Percentiles rank a stretch among this genome's conserved stretches.
Conservation (phyloP, 768 basidiomycete species). For the Russula olivacea region DNA sequence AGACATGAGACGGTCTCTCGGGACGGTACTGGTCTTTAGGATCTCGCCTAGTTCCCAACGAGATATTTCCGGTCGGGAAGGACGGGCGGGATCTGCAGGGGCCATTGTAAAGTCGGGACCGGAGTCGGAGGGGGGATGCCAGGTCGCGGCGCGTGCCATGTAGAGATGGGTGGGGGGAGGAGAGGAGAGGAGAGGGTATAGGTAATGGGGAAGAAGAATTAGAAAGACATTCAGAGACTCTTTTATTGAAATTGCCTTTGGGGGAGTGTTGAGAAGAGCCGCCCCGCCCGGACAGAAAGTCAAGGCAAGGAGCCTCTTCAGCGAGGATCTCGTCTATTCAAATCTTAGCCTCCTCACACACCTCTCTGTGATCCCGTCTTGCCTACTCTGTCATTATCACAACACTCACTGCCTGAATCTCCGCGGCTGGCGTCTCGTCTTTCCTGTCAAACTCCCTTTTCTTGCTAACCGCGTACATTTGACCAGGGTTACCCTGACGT, state of each 20-base stretch:
- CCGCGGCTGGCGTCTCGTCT: constrained; percentile 1
- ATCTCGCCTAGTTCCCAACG: constrained; percentile 43
- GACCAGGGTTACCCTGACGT: constrained; percentile 22
- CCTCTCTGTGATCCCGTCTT: not conserved
- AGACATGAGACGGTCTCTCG: constrained; percentile 37
- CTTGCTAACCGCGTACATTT: not conserved
- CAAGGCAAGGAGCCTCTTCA: not conserved
- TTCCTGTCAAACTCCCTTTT: not conserved
- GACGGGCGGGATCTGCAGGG: constrained; percentile 33
- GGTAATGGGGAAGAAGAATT: constrained; percentile 14
- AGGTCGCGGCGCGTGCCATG: constrained; percentile 24
- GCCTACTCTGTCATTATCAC: not conserved
- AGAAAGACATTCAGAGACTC: constrained; percentile 21
- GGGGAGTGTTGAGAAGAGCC: constrained; percentile 1
- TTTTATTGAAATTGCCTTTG: constrained; percentile 26
- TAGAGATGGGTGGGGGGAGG: not conserved
- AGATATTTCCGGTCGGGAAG: constrained; percentile 33
- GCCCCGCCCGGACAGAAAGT: constrained; percentile 4
- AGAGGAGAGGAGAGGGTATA: constrained; percentile 10
- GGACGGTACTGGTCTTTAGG: constrained; percentile 37
- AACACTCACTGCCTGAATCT: constrained; percentile 6
- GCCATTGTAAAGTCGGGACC: constrained; percentile 23
- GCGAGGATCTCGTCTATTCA: not conserved
- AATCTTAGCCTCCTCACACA: no score
- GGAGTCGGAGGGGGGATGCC: constrained; percentile 26